These are phyloP conservation scores for Miscanthus lutarioriparius DNA, from an alignment of 176 grass and related monocot genomes.

Conservation along the genomic window DNA sequence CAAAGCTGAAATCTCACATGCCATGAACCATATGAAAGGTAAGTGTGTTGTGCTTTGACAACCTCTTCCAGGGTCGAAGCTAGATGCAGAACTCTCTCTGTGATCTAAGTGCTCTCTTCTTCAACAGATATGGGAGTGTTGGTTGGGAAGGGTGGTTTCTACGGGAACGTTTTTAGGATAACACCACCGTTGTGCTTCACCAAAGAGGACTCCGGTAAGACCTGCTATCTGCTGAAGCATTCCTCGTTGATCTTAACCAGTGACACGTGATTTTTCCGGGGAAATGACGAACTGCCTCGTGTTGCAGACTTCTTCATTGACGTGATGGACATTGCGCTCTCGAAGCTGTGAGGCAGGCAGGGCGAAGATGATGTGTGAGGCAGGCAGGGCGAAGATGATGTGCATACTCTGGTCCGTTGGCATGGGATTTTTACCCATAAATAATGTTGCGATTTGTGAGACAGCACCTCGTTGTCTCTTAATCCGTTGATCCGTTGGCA, in stretches of 20 bases:
- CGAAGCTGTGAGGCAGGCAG: conserved; percentile 67
- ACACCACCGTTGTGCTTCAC: conserved; percentile 90
- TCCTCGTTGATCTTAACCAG: not conserved
- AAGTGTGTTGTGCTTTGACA: not conserved
- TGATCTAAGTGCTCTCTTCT: conserved; percentile 8
- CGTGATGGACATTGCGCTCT: conserved; percentile 71
- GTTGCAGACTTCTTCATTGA: conserved; percentile 72
- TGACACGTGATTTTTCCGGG: not conserved
- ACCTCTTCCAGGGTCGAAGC: not conserved
- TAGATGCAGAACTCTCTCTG: not conserved
- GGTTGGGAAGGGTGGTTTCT: conserved; percentile 88
- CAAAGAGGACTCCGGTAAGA: conserved; percentile 76
- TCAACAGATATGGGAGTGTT: conserved; percentile 85
- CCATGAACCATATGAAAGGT: conserved; percentile 94
- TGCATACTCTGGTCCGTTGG: not conserved
- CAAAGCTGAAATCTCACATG: conserved; percentile 66
- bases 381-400: conserved; percentile 17
- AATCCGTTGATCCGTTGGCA: not conserved
- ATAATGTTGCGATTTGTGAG: conserved; percentile 54
- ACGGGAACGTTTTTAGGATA: conserved; percentile 91
- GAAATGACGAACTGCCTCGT: not conserved
- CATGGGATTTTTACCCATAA: conserved; percentile 30
- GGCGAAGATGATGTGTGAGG: conserved; percentile 47
- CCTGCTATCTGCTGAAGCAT: not conserved
- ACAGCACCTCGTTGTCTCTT: conserved; percentile 90